These are phyloP conservation scores for Cymodocea nodosa DNA, from an alignment of 116 monocot genomes.

Conservation along the genomic window DNA sequence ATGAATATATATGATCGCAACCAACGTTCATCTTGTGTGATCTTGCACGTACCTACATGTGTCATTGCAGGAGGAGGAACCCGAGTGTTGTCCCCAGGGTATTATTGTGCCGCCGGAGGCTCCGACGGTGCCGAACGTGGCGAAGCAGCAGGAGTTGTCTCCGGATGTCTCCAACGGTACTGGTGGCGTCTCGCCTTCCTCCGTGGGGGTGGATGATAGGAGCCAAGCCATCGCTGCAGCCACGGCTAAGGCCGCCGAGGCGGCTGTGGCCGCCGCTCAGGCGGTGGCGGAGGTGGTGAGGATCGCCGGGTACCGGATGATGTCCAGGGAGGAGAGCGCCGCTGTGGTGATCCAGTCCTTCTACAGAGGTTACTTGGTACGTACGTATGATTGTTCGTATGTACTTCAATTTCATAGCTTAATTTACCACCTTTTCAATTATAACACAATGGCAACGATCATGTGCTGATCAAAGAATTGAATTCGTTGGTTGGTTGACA, in stretches of 20 bases:
- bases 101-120: conserved; percentile 28
- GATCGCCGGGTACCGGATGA: conserved; percentile 29
- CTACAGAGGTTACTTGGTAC: conserved; percentile 67
- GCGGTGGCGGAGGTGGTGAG: conserved; percentile 47
- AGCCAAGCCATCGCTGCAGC: conserved; percentile 31
- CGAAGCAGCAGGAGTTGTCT: conserved; percentile 29
- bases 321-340: conserved; percentile 36
- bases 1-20: neutral
- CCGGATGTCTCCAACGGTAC: conserved; percentile 25
- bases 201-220: conserved; percentile 13
- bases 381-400: too few relatives aligned
- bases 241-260: conserved; percentile 24
- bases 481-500: too few relatives aligned
- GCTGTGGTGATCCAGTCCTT: conserved; percentile 47
- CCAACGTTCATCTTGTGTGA: neutral
- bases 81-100: conserved; percentile 1
- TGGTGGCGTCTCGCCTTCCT: neutral
- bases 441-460: too few relatives aligned
- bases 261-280: conserved; percentile 31
- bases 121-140: conserved; percentile 46
- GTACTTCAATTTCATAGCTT: too few relatives aligned
- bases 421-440: too few relatives aligned
- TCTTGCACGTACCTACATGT: too few relatives aligned
- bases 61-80: conserved; percentile 7
- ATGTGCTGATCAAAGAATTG: too few relatives aligned